Evolutionary conservation across 306 rosid genomes (phyloP).

Genomic region (Casuarina glauca): DNA sequence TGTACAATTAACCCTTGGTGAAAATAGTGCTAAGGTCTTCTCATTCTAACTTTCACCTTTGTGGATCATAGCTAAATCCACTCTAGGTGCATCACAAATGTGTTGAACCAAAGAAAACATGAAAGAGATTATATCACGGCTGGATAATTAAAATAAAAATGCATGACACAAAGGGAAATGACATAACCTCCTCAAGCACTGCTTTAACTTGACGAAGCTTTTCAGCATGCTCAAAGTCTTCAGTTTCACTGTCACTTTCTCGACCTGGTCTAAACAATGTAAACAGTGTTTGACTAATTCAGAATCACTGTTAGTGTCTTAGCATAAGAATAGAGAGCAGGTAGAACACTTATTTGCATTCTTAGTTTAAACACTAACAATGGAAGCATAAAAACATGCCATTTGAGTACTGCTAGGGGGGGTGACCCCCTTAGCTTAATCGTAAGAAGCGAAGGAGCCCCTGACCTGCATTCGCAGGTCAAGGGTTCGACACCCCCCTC

Average conservation of each 20-base stretch:
- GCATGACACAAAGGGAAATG: constrained; percentile 10
- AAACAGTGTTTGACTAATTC: constrained; percentile 20
- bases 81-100: not conserved
- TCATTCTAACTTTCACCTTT: not conserved
- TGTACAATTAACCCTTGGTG: not conserved
- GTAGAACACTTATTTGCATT: constrained; percentile 14
- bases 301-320: constrained; percentile 20
- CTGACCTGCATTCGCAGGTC: too few species aligned
- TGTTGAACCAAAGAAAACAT: constrained; percentile 24
- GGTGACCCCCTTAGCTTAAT: too few species aligned
- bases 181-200: constrained; percentile 92
- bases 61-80: constrained; percentile 14
- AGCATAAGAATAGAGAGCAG: constrained; percentile 18
- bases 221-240: constrained; percentile 96
- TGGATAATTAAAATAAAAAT: not conserved
- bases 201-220: constrained; percentile 99
- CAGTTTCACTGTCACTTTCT: constrained; percentile 92
- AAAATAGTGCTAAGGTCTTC: not conserved
- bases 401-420: not conserved
- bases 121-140: not conserved
- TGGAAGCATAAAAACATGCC: constrained; percentile 5
- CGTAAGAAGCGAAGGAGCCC: too few species aligned
- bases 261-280: constrained; percentile 66
- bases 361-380: constrained; percentile 4
- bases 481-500: too few species aligned